Evolutionary conservation across 2,329 filamentous ascomycete genomes (phyloP).

Genomic region (Colletotrichum destructivum): DNA sequence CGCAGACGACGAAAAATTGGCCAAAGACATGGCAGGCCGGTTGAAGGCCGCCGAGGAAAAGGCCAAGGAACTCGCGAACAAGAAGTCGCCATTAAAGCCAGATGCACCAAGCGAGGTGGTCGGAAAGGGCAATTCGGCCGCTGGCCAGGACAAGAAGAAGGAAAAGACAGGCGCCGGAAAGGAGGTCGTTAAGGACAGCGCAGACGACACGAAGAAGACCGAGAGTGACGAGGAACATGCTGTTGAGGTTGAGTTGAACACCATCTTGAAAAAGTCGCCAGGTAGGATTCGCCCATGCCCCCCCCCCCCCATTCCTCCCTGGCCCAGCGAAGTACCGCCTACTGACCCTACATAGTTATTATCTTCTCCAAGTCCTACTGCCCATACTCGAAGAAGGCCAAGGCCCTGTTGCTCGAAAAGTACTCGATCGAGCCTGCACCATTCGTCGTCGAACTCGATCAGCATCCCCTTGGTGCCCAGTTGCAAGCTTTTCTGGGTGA

Average conservation of each 20-base stretch:
- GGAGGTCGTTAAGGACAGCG: slow-evolving; percentile 51
- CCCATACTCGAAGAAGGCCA: slow-evolving; percentile 87
- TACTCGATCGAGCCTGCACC: slow-evolving; percentile 88
- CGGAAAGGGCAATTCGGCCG: slow-evolving; percentile 71
- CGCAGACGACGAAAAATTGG: slow-evolving; percentile 69
- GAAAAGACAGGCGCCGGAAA: slow-evolving; percentile 66
- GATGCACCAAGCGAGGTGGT: slow-evolving; percentile 71
- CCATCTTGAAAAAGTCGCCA: slow-evolving; percentile 86
- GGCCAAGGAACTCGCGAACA: slow-evolving; percentile 78
- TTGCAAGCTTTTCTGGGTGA: slow-evolving; percentile 81
- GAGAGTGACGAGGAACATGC: slow-evolving; percentile 74
- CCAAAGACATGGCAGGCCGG: slow-evolving; percentile 70
- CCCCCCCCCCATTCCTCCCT: too few species aligned
- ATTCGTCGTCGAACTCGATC: slow-evolving; percentile 91
- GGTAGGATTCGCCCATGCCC: slow-evolving; percentile 67
- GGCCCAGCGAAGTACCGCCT: slow-evolving; percentile 20
- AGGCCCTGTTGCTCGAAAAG: slow-evolving; percentile 85
- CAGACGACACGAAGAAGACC: slow-evolving; percentile 54
- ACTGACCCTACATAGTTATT: slow-evolving; percentile 73
- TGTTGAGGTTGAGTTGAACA: slow-evolving; percentile 80
- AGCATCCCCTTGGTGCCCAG: slow-evolving; percentile 79
- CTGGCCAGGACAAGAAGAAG: slow-evolving; percentile 64
- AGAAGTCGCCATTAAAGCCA: slow-evolving; percentile 74
- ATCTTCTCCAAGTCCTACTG: slow-evolving; percentile 98
- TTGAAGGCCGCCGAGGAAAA: slow-evolving; percentile 79